Evolutionary conservation across 73 alveolate species (phyloP).

Genomic region (Paraurostyla sp.): DNA sequence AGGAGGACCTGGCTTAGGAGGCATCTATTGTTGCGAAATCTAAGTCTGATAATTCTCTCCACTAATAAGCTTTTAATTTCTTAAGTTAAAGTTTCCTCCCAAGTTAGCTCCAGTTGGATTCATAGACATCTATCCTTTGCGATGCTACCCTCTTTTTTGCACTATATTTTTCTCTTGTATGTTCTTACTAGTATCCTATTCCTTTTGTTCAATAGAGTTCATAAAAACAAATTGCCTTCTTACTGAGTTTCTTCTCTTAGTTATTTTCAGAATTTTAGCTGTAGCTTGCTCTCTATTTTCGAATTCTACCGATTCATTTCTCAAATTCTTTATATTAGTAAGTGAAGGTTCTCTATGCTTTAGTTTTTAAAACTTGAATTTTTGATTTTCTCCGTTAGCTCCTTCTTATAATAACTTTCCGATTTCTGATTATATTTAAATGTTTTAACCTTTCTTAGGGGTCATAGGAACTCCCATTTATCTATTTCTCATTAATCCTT

Average conservation of each 20-base stretch:
- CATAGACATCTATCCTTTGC: slow-evolving; percentile 48
- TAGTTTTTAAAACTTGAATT: background rate
- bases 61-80: background rate
- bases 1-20: slow-evolving; percentile 9
- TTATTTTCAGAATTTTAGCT: background rate
- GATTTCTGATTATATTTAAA: background rate
- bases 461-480: slow-evolving; percentile 30
- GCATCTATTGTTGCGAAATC: background rate
- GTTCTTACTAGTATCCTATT: background rate
- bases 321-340: background rate
- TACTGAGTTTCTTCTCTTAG: slow-evolving; percentile 47
- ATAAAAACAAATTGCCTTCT: slow-evolving; percentile 24
- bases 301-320: slow-evolving; percentile 32
- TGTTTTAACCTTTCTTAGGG: background rate
- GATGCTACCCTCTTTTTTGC: slow-evolving; percentile 12
- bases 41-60: no score
- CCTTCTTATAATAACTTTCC: background rate
- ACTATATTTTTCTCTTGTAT: background rate
- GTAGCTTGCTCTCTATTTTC: slow-evolving; percentile 1
- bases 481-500: slow-evolving; percentile 38
- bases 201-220: background rate
- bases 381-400: background rate
- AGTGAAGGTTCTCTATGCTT: slow-evolving; percentile 1
- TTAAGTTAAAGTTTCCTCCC: background rate
- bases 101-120: background rate